Evolutionary conservation across 2,329 filamentous ascomycete genomes (phyloP), one percentile per base, ranked within the genome.

Genomic region (Fonsecaea nubica): DNA sequence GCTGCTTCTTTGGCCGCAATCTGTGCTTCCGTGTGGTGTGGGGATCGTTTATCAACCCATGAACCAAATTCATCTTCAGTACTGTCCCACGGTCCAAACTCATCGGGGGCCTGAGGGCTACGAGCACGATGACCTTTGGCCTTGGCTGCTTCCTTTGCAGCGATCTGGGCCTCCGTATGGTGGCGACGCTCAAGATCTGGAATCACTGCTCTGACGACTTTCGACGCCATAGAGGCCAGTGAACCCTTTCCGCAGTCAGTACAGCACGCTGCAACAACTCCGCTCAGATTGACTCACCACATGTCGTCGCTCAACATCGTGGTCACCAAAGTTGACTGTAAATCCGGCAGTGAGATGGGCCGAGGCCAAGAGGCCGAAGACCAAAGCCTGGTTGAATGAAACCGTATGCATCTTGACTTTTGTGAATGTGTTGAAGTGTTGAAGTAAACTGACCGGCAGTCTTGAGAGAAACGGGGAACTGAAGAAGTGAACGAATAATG

Each of bases 81-180:
- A 21, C 62, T 64, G 42, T 64, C 62, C 62, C 62, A 64, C 7
- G 62, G 62, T 33, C 62, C 62, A 53, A 66, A 63, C 32, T 66
- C 64, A 45, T 66, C 64, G 18, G 62, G 25, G 21, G 10, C 55
- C 56, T 64, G 62, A 52, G 40, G 42, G 32, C 56, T 60, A 7
- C 50, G 54, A n/a, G 18, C 32, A 13, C 21, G 33, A 18, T 61
- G 33, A 36, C 42, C 42, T 53, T 64, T 64, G 40, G n/a, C 48
- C 56, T 64, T 64, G 25, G 57, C 40, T 48, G 57, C 57, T 30
- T 60, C 57, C 42, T 60, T 60, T 8, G 38, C 38, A 13, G 18
- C 57, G 6, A 50, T 60, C 48, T 62, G 42, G 18, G 63, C 50
- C 21, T 62, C 63, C 21, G 58, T 56, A 33, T 65, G 63, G 21